These are phyloP conservation scores for Colletotrichum orbiculare DNA, from an alignment of 2,329 filamentous ascomycete genomes.

Conservation along the genomic window DNA sequence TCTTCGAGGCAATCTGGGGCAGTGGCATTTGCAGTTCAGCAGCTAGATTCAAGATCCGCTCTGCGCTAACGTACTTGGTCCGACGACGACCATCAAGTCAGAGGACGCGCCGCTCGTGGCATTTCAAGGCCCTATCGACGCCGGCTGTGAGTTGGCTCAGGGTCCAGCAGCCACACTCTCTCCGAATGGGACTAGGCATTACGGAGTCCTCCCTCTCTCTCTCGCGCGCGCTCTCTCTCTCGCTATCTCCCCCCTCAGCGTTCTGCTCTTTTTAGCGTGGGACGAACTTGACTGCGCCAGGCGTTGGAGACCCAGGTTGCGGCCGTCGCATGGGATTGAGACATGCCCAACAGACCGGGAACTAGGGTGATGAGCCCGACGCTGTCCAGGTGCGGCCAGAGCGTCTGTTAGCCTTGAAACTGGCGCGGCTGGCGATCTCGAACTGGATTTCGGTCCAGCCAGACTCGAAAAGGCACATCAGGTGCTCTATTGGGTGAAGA, in stretches of 20 bases:
- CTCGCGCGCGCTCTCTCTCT: too few relatives aligned
- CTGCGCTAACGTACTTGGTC: background rate
- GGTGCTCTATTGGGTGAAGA: background rate
- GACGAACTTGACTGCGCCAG: conserved; percentile 8
- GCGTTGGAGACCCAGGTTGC: conserved; percentile 5
- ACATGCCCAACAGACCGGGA: conserved; percentile 1
- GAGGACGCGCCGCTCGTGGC: conserved; percentile 12
- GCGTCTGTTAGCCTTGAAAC: conserved; percentile 12
- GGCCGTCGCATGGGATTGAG: conserved; percentile 29
- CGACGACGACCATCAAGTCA: background rate
- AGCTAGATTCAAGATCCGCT: background rate
- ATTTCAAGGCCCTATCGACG: conserved; percentile 11
- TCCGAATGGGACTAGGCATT: too few relatives aligned
- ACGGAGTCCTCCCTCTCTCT: too few relatives aligned
- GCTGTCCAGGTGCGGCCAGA: conserved; percentile 18
- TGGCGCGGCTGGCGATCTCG: conserved; percentile 8
- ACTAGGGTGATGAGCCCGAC: conserved; percentile 8
- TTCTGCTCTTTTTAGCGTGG: conserved; percentile 1
- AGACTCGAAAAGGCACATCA: background rate
- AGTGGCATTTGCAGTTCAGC: background rate
- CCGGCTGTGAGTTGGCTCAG: background rate
- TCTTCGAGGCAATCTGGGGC: too few relatives aligned
- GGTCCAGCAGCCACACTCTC: background rate
- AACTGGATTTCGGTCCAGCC: background rate
- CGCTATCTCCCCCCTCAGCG: too few relatives aligned